These are phyloP conservation scores for Chionographis japonica DNA, from an alignment of 106 monocot species.

Conservation along the genomic window DNA sequence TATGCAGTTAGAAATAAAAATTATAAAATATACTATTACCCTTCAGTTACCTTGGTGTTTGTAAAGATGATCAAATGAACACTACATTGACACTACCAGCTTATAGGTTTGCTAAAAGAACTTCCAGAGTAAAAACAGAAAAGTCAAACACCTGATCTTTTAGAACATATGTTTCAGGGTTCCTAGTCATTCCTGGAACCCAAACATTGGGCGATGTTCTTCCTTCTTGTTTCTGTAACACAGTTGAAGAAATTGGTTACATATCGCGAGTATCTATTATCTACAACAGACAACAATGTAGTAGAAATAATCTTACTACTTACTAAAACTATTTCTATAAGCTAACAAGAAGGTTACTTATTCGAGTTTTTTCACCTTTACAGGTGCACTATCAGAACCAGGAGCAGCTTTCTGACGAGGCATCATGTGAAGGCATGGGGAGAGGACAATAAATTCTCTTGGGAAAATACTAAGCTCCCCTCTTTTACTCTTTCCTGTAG, in stretches of 20 bases:
- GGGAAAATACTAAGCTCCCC: slow-evolving; percentile 95
- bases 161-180: slow-evolving; percentile 78
- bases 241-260: background rate
- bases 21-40: too few species aligned
- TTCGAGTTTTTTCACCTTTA: slow-evolving; percentile 26
- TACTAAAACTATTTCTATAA: too few species aligned
- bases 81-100: too few species aligned
- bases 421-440: slow-evolving; percentile 98
- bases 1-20: too few species aligned
- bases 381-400: slow-evolving; percentile 17
- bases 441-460: slow-evolving; percentile 63
- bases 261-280: background rate
- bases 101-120: too few species aligned
- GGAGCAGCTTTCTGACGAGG: slow-evolving; percentile 68
- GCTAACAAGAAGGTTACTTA: too few species aligned
- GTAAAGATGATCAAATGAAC: too few species aligned
- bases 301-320: background rate
- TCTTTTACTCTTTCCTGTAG: slow-evolving; percentile 83
- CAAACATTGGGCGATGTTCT: slow-evolving; percentile 17
- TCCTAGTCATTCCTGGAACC: slow-evolving; percentile 82
- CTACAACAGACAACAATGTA: background rate
- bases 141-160: slow-evolving; percentile 73
- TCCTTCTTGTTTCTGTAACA: slow-evolving; percentile 48
- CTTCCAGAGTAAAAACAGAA: too few species aligned
- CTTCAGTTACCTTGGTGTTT: too few species aligned